Conservation (phyloP, 306 rosid species). For the Vigna reflexopilosa region DNA sequence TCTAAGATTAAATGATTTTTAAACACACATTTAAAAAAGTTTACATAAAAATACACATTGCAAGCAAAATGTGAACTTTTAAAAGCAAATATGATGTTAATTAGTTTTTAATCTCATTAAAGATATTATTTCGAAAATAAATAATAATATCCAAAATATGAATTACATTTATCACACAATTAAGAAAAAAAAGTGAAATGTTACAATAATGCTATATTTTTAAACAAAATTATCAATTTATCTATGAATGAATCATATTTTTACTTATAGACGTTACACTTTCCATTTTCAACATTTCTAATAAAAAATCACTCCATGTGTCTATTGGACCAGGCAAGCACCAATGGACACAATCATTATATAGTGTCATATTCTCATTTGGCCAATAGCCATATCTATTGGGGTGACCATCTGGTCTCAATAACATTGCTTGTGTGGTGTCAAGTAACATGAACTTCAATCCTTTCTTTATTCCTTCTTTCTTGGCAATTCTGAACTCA, state of each 20-base stretch:
- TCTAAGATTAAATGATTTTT: too few species aligned
- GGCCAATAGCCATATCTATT: slow-evolving; percentile 75
- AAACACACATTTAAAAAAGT: too few species aligned
- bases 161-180: background rate
- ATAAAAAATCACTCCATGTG: slow-evolving; percentile 72
- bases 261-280: slow-evolving; percentile 46
- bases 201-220: background rate
- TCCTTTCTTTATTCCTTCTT: slow-evolving; percentile 60
- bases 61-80: too few species aligned
- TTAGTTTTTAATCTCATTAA: too few species aligned
- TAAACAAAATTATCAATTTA: too few species aligned
- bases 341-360: slow-evolving; percentile 87
- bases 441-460: slow-evolving; percentile 64
- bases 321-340: slow-evolving; percentile 81
- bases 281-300: slow-evolving; percentile 73
- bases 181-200: background rate
- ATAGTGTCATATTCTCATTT: slow-evolving; percentile 60
- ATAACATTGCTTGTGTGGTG: slow-evolving; percentile 62
- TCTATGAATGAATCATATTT: too few species aligned
- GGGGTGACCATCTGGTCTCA: slow-evolving; percentile 93
- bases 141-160: background rate
- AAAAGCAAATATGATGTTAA: too few species aligned
- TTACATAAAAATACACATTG: too few species aligned
- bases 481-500: slow-evolving; percentile 62
- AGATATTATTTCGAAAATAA: too few species aligned